Conservation (phyloP, 192 early-diverging fungal species). For the Geranomyces variabilis region DNA sequence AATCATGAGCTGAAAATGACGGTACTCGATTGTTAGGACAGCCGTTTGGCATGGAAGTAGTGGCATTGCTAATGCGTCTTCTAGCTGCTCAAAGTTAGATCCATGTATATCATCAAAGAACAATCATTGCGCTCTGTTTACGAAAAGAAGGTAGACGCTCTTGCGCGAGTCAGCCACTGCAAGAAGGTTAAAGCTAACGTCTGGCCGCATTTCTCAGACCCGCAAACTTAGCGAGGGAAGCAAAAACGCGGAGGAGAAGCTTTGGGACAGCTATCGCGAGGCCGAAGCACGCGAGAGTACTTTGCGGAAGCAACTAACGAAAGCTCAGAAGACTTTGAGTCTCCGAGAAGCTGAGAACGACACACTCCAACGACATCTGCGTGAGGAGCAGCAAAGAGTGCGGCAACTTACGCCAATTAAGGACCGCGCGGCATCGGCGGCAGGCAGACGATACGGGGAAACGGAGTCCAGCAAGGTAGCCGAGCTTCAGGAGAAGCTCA, state of each 20-base stretch:
- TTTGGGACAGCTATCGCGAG: slow-evolving; percentile 63
- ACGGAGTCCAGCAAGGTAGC: slow-evolving; percentile 22
- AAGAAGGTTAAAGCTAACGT: neutral
- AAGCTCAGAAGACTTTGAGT: slow-evolving; percentile 44
- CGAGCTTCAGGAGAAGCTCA: slow-evolving; percentile 46
- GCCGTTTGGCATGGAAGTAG: neutral
- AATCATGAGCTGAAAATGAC: slow-evolving; percentile 59
- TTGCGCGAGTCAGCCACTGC: neutral
- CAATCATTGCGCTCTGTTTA: slow-evolving; percentile 48
- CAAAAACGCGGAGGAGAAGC: slow-evolving; percentile 58
- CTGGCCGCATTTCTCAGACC: slow-evolving; percentile 25
- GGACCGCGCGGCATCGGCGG: slow-evolving; percentile 36
- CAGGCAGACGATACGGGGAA: slow-evolving; percentile 17
- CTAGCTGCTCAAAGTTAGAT: slow-evolving; percentile 52
- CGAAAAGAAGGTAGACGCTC: slow-evolving; percentile 49
- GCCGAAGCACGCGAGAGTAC: slow-evolving; percentile 55
- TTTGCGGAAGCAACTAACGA: slow-evolving; percentile 51
- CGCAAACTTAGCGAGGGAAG: slow-evolving; percentile 52
- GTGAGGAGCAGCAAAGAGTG: slow-evolving; percentile 49
- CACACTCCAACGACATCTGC: slow-evolving; percentile 45
- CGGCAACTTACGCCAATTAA: slow-evolving; percentile 39
- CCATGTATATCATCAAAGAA: slow-evolving; percentile 61
- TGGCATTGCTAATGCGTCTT: neutral
- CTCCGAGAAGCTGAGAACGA: slow-evolving; percentile 46
- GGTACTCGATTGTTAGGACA: slow-evolving; percentile 22